These are phyloP conservation scores for Xylaria sp. DNA, from an alignment of 2,329 filamentous ascomycete species.

Conservation along the genomic window DNA sequence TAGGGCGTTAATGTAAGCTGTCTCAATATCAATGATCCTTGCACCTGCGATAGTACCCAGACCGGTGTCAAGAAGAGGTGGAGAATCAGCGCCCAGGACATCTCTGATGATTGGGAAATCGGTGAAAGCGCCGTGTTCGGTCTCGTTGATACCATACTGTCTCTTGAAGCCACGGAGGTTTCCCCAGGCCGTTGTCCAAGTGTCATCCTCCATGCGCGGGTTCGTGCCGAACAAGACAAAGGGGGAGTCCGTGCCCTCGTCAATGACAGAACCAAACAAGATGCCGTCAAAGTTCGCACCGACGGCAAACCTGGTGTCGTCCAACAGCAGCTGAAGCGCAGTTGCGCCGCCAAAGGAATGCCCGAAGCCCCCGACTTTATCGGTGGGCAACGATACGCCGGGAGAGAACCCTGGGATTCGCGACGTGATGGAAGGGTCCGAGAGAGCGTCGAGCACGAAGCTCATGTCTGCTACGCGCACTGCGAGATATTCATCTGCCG, in stretches of 20 bases:
- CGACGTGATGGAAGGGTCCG: not conserved
- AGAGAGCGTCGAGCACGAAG: constrained; percentile 19
- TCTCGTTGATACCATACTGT: constrained; percentile 1
- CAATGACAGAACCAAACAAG: constrained; percentile 12
- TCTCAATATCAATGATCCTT: constrained; percentile 26
- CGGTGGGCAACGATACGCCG: not conserved
- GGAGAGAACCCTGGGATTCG: constrained; percentile 1
- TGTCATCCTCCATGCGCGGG: constrained; percentile 4
- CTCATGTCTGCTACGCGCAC: constrained; percentile 15
- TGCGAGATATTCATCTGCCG: constrained; percentile 1
- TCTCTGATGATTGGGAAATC: constrained; percentile 18
- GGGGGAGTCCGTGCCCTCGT: constrained; percentile 13
- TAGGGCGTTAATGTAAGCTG: constrained; percentile 19
- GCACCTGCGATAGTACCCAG: constrained; percentile 23
- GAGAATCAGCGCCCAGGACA: not conserved
- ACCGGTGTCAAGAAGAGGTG: not conserved
- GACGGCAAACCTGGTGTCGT: constrained; percentile 16
- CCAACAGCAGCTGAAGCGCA: constrained; percentile 8
- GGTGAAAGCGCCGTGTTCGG: constrained; percentile 10
- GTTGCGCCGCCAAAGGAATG: constrained; percentile 25
- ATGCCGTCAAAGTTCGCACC: constrained; percentile 19
- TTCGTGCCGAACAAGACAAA: constrained; percentile 12
- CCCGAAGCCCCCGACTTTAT: constrained; percentile 5
- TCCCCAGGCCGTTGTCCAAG: constrained; percentile 5
- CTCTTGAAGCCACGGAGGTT: constrained; percentile 23